Evolutionary conservation across 2,329 filamentous ascomycete genomes (phyloP).

Genomic region (Pleomassaria siparia): DNA sequence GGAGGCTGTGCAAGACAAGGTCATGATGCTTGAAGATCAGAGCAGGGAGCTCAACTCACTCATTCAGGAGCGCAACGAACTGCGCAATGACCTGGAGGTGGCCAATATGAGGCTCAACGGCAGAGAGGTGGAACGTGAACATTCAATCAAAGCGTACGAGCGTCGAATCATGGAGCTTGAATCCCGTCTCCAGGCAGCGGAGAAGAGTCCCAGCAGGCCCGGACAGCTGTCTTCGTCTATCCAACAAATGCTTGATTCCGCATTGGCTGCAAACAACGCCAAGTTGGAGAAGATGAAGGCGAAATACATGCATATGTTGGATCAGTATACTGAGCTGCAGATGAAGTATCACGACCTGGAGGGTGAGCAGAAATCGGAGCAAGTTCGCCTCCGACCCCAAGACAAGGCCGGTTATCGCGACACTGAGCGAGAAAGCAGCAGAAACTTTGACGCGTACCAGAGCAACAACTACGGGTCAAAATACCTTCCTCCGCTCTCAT

Average conservation of each 20-base stretch:
- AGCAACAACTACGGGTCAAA: slow-evolving; percentile 23
- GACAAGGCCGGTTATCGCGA: slow-evolving; percentile 18
- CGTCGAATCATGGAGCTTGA: slow-evolving; percentile 52
- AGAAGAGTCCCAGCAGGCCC: slow-evolving; percentile 26
- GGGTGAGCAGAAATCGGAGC: slow-evolving; percentile 31
- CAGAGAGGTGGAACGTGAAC: slow-evolving; percentile 53
- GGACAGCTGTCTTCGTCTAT: slow-evolving; percentile 43
- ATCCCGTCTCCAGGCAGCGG: slow-evolving; percentile 27
- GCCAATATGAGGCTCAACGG: slow-evolving; percentile 60
- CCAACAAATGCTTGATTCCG: slow-evolving; percentile 52
- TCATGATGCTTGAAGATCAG: slow-evolving; percentile 32
- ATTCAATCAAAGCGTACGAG: slow-evolving; percentile 51
- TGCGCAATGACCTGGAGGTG: slow-evolving; percentile 61
- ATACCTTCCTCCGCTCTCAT: slow-evolving; percentile 27
- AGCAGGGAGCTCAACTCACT: slow-evolving; percentile 52
- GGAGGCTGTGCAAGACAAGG: slow-evolving; percentile 37
- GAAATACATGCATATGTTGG: slow-evolving; percentile 53
- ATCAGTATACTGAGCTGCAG: slow-evolving; percentile 54
- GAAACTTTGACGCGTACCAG: slow-evolving; percentile 29
- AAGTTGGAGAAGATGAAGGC: slow-evolving; percentile 55
- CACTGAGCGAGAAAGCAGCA: slow-evolving; percentile 20
- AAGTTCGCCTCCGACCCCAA: slow-evolving; percentile 24
- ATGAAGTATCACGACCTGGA: slow-evolving; percentile 47
- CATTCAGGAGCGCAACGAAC: slow-evolving; percentile 59
- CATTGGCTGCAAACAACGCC: slow-evolving; percentile 49